Evolutionary conservation across 192 early-diverging fungal species (phyloP), one percentile per base, ranked within the genome.

Genomic region (Backusella macrospora): DNA sequence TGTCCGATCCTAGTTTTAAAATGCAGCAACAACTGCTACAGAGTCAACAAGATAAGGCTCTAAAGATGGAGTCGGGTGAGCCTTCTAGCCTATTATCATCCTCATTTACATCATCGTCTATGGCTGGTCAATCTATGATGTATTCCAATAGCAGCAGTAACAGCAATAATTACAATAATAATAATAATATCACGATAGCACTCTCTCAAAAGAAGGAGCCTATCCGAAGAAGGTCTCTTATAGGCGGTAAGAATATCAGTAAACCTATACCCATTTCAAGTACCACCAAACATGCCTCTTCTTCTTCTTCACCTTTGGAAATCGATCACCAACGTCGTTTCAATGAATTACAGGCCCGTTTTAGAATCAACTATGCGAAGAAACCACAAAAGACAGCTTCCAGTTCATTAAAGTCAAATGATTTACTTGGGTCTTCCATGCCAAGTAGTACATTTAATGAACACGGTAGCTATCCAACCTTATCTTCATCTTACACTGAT

Each of bases 261-360:
- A 59, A 59, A 59, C 52, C 52, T 59, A 68, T 44, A 44, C 65
- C 64, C 63, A 62, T 45, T 23, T 62, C 72, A 43, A 64, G 39
- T 43, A 46, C 67, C 21, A 47, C 67, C 43, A 69, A 42, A 37
- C 18, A 42, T 45, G 46, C 18, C 48, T 73, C 47, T 14, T 34
- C 46, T 29, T 43, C 70, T 21, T 47, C 67, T 6, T 76, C 74
- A 43, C 52, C 75, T 15, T 39, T 40, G 38, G 65, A 45, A 59
- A 44, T 78, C 46, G 76, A 78, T 48, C 76, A 78, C 38, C 76
- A 78, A 29, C 72, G 71, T 63, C 47, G 76, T 52, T 73, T 73
- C 44, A 73, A 73, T 37, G 76, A 78, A 64, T 39, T 78, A 23
- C 76, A 78, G 47, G 76, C 76, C 48, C 71, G 76, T 15, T 78